phyloP scores from a whole-genome alignment of 1,284 basidiomycete genomes.

The Malassezia restricta region DNA sequence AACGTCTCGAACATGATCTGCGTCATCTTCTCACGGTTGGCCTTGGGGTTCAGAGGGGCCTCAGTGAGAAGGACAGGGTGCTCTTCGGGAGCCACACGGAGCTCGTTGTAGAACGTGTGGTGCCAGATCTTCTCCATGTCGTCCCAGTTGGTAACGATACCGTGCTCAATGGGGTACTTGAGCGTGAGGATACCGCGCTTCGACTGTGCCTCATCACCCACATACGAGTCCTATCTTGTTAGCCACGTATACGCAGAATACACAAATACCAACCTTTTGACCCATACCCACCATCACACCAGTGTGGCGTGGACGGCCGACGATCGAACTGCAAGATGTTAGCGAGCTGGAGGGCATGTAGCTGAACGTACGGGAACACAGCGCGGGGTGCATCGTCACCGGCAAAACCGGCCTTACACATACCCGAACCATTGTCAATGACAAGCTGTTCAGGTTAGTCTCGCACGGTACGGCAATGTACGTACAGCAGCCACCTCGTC shows the following conservation, averaged over 20 bases:
- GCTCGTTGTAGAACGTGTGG: slow-evolving; percentile 50
- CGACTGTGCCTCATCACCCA: slow-evolving; percentile 72
- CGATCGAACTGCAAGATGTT: slow-evolving; percentile 57
- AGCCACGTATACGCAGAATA: slow-evolving; percentile 5
- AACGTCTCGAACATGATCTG: slow-evolving; percentile 97
- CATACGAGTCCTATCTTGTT: slow-evolving; percentile 41
- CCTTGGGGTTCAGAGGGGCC: slow-evolving; percentile 87
- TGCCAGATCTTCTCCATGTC: slow-evolving; percentile 47
- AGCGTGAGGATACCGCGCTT: slow-evolving; percentile 90
- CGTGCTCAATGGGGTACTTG: slow-evolving; percentile 54
- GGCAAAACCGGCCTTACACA: slow-evolving; percentile 52
- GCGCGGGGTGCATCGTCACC: slow-evolving; percentile 67
- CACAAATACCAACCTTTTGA: slow-evolving; percentile 30
- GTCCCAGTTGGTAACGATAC: slow-evolving; percentile 82
- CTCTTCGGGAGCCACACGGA: slow-evolving; percentile 58
- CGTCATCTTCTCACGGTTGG: slow-evolving; percentile 90
- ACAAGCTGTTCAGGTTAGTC: slow-evolving; percentile 29
- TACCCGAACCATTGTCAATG: slow-evolving; percentile 47
- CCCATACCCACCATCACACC: slow-evolving; percentile 67
- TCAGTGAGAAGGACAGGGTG: slow-evolving; percentile 87
- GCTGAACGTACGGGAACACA: slow-evolving; percentile 54
- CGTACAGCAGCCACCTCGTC: slow-evolving; percentile 46
- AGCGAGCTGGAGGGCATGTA: background rate
- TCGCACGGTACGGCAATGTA: background rate
- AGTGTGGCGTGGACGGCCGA: slow-evolving; percentile 80